A percentile compares a stretch with the other conserved stretches of the same genome.
phyloP scores from a whole-genome alignment of 768 basidiomycete species.

The Hygrophorus pudorinus region DNA sequence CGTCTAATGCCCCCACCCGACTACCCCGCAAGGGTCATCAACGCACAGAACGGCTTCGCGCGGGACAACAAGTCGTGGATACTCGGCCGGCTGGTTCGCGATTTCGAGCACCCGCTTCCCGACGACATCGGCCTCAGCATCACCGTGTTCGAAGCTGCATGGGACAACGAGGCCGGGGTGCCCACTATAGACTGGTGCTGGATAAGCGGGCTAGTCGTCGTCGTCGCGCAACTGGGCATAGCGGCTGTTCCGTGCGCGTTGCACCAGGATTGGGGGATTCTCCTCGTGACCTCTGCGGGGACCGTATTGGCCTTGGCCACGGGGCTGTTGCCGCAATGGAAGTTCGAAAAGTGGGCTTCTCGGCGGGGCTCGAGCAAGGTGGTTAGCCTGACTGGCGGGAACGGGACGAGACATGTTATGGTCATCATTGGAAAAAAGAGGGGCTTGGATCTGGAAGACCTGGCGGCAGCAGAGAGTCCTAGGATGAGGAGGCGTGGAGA shows the following conservation, averaged over 20 bases:
- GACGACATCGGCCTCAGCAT: conserved; percentile 12
- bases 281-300: conserved; percentile 19
- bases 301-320: conserved; percentile 15
- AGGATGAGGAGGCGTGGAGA: neutral
- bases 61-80: conserved; percentile 19
- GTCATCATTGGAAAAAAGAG: conserved; percentile 19
- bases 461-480: conserved; percentile 13
- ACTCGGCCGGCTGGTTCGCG: conserved; percentile 20
- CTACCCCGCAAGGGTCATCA: conserved; percentile 12
- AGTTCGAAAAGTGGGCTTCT: conserved; percentile 19
- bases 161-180: conserved; percentile 10
- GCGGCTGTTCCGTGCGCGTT: conserved; percentile 17
- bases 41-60: conserved; percentile 13
- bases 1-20: conserved; percentile 19
- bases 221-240: conserved; percentile 19
- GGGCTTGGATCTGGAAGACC: conserved; percentile 19
- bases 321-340: conserved; percentile 21
- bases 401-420: conserved; percentile 18
- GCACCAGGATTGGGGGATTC: conserved; percentile 18
- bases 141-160: conserved; percentile 13
- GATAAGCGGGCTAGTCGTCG: conserved; percentile 14
- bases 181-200: conserved; percentile 20
- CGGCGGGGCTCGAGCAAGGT: conserved; percentile 15
- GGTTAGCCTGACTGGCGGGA: conserved; percentile 19
- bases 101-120: conserved; percentile 10